Evolutionary conservation across 2,329 filamentous ascomycete genomes (phyloP).

Genomic region (Ascochyta pisi): DNA sequence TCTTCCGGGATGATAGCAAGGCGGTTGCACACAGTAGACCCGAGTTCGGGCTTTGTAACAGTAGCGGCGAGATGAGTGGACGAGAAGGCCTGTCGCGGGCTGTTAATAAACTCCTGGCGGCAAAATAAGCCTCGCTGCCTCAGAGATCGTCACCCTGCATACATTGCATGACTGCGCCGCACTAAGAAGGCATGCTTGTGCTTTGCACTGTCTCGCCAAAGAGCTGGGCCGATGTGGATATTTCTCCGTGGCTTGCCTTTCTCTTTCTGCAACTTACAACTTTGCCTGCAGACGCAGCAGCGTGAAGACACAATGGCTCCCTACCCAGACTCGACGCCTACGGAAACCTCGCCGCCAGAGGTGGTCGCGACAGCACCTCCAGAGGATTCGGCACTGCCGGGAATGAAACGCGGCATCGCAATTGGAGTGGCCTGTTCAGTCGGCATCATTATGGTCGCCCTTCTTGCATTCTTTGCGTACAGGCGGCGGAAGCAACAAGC

Average conservation of each 20-base stretch:
- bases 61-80: slow-evolving; percentile 17
- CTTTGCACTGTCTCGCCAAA: slow-evolving; percentile 11
- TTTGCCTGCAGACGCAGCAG: not conserved
- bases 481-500: slow-evolving; percentile 27
- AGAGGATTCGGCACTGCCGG: slow-evolving; percentile 28
- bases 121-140: slow-evolving; percentile 22
- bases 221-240: not conserved
- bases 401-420: slow-evolving; percentile 40
- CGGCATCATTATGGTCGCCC: slow-evolving; percentile 28
- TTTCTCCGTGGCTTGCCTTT: not conserved
- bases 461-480: slow-evolving; percentile 31
- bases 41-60: slow-evolving; percentile 7
- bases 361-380: not conserved
- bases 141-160: slow-evolving; percentile 16
- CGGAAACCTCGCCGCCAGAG: not conserved
- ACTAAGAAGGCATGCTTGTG: slow-evolving; percentile 9
- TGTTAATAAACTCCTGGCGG: slow-evolving; percentile 21
- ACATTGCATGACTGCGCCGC: slow-evolving; percentile 19
- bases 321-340: slow-evolving; percentile 8
- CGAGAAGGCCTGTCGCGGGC: slow-evolving; percentile 2
- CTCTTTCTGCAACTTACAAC: not conserved
- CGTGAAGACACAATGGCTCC: slow-evolving; percentile 11
- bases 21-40: slow-evolving; percentile 8
- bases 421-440: slow-evolving; percentile 37
- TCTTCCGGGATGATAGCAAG: slow-evolving; percentile 6